phyloP scores from a whole-genome alignment of 257 asterid genomes.

The Hygrophila difformis region DNA sequence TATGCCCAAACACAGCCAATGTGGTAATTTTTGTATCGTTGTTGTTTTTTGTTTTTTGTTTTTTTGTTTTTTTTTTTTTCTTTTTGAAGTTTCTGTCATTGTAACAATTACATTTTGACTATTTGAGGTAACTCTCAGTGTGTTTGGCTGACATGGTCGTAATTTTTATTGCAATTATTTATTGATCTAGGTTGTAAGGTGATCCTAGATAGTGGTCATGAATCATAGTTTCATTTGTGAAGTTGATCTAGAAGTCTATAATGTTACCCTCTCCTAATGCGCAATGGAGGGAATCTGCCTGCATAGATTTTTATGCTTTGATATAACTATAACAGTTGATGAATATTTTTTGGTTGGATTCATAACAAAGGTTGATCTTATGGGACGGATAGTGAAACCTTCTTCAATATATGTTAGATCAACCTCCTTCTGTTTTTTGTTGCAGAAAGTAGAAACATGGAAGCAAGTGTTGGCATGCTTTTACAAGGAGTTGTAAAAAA shows the following conservation, averaged over 20 bases:
- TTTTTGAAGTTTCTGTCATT: no score
- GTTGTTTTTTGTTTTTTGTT: slow-evolving; percentile 6
- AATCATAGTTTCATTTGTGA: background rate
- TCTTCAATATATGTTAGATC: slow-evolving; percentile 4
- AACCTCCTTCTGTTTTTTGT: slow-evolving; percentile 14
- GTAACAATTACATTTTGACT: slow-evolving; percentile 1
- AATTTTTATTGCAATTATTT: slow-evolving; percentile 6
- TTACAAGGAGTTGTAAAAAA: slow-evolving; percentile 75
- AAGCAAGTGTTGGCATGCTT: slow-evolving; percentile 51
- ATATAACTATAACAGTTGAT: no score
- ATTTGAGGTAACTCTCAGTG: background rate
- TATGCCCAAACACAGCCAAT: slow-evolving; percentile 45
- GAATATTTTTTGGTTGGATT: no score
- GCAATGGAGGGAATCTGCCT: no score
- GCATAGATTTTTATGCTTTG: no score
- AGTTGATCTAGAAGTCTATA: slow-evolving; percentile 10
- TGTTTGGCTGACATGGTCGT: background rate
- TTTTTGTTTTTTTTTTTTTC: no score
- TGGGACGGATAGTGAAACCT: slow-evolving; percentile 1
- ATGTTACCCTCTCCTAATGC: slow-evolving; percentile 7
- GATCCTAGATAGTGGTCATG: slow-evolving; percentile 5
- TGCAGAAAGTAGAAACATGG: slow-evolving; percentile 34
- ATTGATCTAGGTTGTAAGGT: background rate
- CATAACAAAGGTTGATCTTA: no score
- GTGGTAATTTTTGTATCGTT: slow-evolving; percentile 39